Base-by-base conservation (phyloP, 495 filamentous ascomycete species). In the Trichoderma asperelloides region DNA sequence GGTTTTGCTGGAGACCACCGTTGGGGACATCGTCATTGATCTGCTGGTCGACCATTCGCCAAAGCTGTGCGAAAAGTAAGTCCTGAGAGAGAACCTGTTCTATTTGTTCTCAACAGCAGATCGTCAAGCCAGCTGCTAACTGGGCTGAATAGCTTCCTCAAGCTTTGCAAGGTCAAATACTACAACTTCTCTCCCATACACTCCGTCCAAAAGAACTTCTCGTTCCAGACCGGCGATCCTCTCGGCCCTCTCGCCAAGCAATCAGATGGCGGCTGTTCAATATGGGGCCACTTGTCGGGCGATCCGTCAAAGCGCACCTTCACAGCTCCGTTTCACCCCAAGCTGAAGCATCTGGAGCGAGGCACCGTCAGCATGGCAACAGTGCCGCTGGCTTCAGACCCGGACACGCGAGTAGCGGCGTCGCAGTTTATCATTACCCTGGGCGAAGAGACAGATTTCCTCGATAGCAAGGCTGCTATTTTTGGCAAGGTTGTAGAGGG, bases 141-240 rank as follows among this genome's bases (percentile, higher is more conserved):
- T 49, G n/a, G n/a, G n/a, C 60, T 69, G 67, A 68, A 64, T 75
- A 96, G 92, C 84, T 97, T 97, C 78, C 81, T 97, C 28, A 97
- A 97, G 86, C 90, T 97, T 71, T 97, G 93, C 85, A 96, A 96
- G 75, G 80, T 91, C 77, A 97, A 96, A 81, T 97, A 97, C 78
- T 97, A 97, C 86, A 97, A 97, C 81, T 97, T 93, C 75, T 88
- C 92, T 37, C 93, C 93, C 43, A 78, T 97, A 66, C 88, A 96
- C 78, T 89, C 86, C 69, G 85, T 97, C 63, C 93, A 96, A 74
- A 91, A 91, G 71, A 86, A 91, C 75, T 96, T 96, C 79, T 93
- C 93, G 66, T 96, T 96, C 77, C 93, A 97, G 73, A 95, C 93
- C 66, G 93, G 93, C 70, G 93, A 97, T 75, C 93, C 93, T 43